Conservation (phyloP, 139 green algal species). For the Ettlia oleoabundans region DNA sequence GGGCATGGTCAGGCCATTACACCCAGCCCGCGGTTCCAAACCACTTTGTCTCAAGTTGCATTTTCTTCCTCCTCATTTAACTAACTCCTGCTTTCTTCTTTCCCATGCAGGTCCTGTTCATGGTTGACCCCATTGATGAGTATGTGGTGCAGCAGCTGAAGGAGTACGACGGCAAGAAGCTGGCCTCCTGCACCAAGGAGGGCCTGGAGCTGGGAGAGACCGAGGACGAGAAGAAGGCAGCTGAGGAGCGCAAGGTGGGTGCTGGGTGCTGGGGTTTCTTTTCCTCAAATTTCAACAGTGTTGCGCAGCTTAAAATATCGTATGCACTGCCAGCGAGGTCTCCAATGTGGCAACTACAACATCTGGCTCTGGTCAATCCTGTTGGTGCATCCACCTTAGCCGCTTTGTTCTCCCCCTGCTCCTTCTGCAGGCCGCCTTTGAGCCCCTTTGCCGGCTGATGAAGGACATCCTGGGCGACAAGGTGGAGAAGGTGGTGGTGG, state of each 20-base stretch:
- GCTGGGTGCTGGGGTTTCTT: too few species aligned
- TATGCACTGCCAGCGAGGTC: too few species aligned
- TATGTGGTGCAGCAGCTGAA: conserved; percentile 99
- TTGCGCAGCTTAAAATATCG: too few species aligned
- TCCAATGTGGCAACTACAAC: too few species aligned
- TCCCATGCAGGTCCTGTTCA: too few species aligned
- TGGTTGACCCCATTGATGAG: conserved; percentile 99
- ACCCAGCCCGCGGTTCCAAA: too few species aligned
- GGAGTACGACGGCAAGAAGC: conserved; percentile 99
- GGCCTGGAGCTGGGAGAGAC: conserved; percentile 83
- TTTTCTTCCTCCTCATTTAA: too few species aligned
- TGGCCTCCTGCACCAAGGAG: conserved; percentile 98
- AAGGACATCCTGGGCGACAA: conserved; percentile 99
- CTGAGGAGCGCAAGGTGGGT: conserved; percentile 95
- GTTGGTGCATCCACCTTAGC: background rate
- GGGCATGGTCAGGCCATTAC: too few species aligned
- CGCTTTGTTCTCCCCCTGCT: background rate
- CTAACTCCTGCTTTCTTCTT: too few species aligned
- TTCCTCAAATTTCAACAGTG: too few species aligned
- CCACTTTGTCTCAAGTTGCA: too few species aligned
- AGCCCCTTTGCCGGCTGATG: conserved; percentile 93
- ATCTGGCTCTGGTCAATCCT: background rate
- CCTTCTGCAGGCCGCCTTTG: conserved; percentile 77
- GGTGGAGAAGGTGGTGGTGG: conserved; percentile 91
- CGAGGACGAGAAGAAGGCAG: conserved; percentile 74